Evolutionary conservation across 2,329 filamentous ascomycete species (phyloP).

Genomic region (Allantophomopsis cytisporea): DNA sequence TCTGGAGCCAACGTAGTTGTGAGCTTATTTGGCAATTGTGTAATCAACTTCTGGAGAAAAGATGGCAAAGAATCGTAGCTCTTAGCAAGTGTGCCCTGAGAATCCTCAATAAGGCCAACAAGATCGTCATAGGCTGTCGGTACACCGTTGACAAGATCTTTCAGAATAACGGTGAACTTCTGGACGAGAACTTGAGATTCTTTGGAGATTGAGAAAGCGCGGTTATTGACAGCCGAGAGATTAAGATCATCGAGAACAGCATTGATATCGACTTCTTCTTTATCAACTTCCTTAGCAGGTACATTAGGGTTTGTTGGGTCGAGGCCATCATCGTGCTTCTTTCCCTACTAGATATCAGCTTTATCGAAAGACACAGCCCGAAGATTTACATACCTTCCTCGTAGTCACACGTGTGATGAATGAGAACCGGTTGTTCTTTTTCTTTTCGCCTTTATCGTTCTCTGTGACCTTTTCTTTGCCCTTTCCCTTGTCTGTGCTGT

Average conservation of each 20-base stretch:
- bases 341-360: slow-evolving; percentile 17
- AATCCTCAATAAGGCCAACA: slow-evolving; percentile 44
- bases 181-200: slow-evolving; percentile 73
- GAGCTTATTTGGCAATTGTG: slow-evolving; percentile 70
- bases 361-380: neutral
- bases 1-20: slow-evolving; percentile 67
- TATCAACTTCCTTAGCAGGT: slow-evolving; percentile 22
- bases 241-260: slow-evolving; percentile 75
- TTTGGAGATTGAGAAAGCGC: slow-evolving; percentile 69
- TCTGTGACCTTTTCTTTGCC: slow-evolving; percentile 18
- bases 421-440: slow-evolving; percentile 22
- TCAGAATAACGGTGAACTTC: slow-evolving; percentile 80
- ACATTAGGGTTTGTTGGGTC: slow-evolving; percentile 21
- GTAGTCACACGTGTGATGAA: slow-evolving; percentile 17
- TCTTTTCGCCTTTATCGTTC: slow-evolving; percentile 17
- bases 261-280: slow-evolving; percentile 59
- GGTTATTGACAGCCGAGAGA: slow-evolving; percentile 72
- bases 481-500: slow-evolving; percentile 16
- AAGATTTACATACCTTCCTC: slow-evolving; percentile 10
- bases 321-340: slow-evolving; percentile 21
- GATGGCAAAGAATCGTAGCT: slow-evolving; percentile 57
- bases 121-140: slow-evolving; percentile 90
- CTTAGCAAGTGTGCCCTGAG: slow-evolving; percentile 42
- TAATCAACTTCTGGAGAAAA: slow-evolving; percentile 76
- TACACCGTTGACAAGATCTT: slow-evolving; percentile 82